These are phyloP conservation scores for Actinomortierella ambigua DNA, from an alignment of 371 early-diverging fungal genomes.

Conservation along the genomic window DNA sequence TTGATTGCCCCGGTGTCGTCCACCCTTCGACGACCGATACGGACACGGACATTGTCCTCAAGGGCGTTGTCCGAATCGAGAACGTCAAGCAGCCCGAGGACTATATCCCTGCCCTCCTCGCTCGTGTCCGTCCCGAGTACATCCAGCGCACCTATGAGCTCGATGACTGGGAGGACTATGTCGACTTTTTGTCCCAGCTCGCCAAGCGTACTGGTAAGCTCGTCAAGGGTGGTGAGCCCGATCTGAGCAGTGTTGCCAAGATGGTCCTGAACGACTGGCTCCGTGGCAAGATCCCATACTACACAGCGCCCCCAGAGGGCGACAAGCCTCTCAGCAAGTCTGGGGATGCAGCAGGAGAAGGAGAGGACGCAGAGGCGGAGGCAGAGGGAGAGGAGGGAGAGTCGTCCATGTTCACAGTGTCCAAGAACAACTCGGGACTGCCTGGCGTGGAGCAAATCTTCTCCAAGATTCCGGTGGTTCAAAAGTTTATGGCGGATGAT, in stretches of 20 bases:
- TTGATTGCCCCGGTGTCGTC: slow-evolving; percentile 99
- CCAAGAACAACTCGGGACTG: slow-evolving; percentile 18
- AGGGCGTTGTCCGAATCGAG: slow-evolving; percentile 98
- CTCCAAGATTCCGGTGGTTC: slow-evolving; percentile 79
- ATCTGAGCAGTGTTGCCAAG: slow-evolving; percentile 92
- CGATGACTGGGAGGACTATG: slow-evolving; percentile 79
- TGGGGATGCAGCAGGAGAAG: slow-evolving; percentile 27
- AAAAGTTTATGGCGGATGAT: slow-evolving; percentile 81
- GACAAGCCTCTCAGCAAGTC: slow-evolving; percentile 44
- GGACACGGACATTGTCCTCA: slow-evolving; percentile 96
- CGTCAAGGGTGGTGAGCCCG: slow-evolving; percentile 97
- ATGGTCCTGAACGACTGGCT: slow-evolving; percentile 99
- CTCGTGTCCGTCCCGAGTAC: slow-evolving; percentile 88
- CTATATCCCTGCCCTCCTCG: slow-evolving; percentile 86
- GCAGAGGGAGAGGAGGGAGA: slow-evolving; percentile 40
- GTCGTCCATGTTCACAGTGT: not conserved
- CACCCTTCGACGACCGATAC: slow-evolving; percentile 86
- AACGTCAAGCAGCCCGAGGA: slow-evolving; percentile 95
- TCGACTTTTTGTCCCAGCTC: slow-evolving; percentile 92
- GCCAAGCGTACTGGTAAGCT: slow-evolving; percentile 93
- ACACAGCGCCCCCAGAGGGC: slow-evolving; percentile 81
- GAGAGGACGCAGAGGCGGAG: slow-evolving; percentile 33
- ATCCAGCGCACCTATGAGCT: slow-evolving; percentile 91
- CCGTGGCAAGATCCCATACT: slow-evolving; percentile 98
- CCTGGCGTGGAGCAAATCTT: slow-evolving; percentile 80